Base-by-base conservation (phyloP, 129 eudicot genomes). In the Artemisia tridentata region DNA sequence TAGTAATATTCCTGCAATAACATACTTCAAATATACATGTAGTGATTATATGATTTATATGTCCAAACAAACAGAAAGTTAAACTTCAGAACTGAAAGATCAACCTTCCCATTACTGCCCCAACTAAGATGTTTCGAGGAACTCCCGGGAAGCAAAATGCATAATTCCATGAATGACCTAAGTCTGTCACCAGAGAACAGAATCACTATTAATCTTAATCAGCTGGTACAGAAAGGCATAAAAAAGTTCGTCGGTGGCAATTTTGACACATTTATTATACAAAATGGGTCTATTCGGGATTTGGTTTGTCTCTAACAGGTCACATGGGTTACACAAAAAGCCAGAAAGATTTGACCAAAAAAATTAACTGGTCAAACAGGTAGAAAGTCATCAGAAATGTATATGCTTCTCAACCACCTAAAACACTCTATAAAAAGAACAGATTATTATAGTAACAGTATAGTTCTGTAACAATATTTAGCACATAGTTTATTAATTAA, bases 151-250 rank as follows among this genome's bases (percentile, higher is more conserved):
- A 87, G 81, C 73, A 95, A 84, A 68, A 95, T 95, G 86, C 99
- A 95, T 84, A 95, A 80, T 83, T 95, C 99, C 99, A 95, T 90
- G 45, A 90, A 88, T 5, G 99, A 85, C 80, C 99, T 80, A 60
- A 95, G 96, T 73, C 99, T 95, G 86, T 63, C 76, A 83, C 19
- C 74, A 61, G 41, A 78, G 57, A 14, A 75, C 27, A 80, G 20
- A 15, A 72, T 7, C 25, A 34, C 64, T 34, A 19, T 72, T 71
- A 45, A 69, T 56, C 54, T 50, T 61, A 29, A 67, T 18, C 34
- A 71, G 72, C 54, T 54, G 17, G 14, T 18, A 43, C 45, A 66
- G 46, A 65, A 38, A 18, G 13, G 23, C 47, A 65, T 9, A 4
- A 16, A 41, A 52, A 52, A 38, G 16, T 49, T 53, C n/a, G 53